Evolutionary conservation across 129 eudicot genomes (phyloP).

Genomic region (Flaveria robusta): DNA sequence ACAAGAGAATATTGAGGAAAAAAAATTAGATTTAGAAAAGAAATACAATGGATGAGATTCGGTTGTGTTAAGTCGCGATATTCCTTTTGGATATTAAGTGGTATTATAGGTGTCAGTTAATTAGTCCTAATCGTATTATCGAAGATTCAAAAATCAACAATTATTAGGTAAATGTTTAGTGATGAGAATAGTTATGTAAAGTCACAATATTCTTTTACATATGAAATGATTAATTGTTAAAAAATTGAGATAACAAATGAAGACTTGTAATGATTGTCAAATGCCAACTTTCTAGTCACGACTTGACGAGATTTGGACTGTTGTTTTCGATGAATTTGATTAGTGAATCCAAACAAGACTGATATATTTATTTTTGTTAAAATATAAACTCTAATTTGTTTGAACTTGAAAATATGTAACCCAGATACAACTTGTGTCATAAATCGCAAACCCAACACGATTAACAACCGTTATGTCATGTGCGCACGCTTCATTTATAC

Average conservation of each 20-base stretch:
- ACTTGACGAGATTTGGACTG: not conserved
- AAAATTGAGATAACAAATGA: not conserved
- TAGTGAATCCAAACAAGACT: not conserved
- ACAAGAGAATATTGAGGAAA: not conserved
- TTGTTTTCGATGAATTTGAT: not conserved
- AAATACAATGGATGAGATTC: not conserved
- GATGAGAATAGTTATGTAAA: not conserved
- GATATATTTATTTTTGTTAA: not conserved
- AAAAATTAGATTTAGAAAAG: not conserved
- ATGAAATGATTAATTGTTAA: not conserved
- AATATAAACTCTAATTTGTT: not conserved
- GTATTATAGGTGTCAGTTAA: conserved; percentile 5
- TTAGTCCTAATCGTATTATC: not conserved
- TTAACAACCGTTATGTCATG: not conserved
- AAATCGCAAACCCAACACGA: not conserved
- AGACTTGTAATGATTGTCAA: not conserved
- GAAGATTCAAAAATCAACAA: not conserved
- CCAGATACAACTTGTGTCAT: not conserved
- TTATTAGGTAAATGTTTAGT: conserved; percentile 7
- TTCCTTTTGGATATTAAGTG: conserved; percentile 7
- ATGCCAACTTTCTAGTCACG: not conserved
- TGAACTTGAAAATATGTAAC: not conserved
- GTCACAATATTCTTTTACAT: not conserved
- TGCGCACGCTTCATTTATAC: not conserved
- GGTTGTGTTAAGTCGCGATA: not conserved